Percentiles rank a stretch among this genome's conserved stretches.
Evolutionary conservation across 345 rosid species (phyloP).

Genomic region (Gossypium arboreum): DNA sequence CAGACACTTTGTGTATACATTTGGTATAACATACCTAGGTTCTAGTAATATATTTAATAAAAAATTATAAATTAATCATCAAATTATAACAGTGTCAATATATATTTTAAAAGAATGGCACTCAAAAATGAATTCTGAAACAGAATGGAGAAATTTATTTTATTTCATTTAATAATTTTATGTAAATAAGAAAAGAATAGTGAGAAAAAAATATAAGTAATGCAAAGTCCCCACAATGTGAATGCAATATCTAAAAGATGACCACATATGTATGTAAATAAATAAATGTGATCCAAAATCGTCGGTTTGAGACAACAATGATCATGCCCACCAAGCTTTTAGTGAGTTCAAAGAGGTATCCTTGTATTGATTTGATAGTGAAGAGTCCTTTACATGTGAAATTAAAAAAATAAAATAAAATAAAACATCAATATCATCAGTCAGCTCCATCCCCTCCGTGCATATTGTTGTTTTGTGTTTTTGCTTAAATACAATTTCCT

Average conservation of each 20-base stretch:
- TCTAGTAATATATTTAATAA: no score
- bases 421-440: slow-evolving; percentile 22
- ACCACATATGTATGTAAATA: not conserved
- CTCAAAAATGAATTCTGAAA: not conserved
- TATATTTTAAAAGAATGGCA: not conserved
- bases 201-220: not conserved
- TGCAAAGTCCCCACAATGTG: not conserved
- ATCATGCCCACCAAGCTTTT: slow-evolving; percentile 37
- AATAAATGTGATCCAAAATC: not conserved
- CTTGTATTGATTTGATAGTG: slow-evolving; percentile 36
- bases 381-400: slow-evolving; percentile 22
- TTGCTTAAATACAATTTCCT: not conserved
- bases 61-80: no score
- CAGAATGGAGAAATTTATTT: not conserved
- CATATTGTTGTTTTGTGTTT: slow-evolving; percentile 14
- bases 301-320: slow-evolving; percentile 36
- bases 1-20: not conserved
- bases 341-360: slow-evolving; percentile 35
- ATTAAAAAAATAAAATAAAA: not conserved
- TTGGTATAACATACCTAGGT: not conserved
- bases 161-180: not conserved
- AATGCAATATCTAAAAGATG: not conserved
- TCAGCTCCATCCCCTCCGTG: slow-evolving; percentile 16
- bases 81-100: not conserved
- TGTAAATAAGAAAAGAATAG: not conserved